Conservation (phyloP, 108 stramenopile genomes). For the Asterionellopsis glacialis region DNA sequence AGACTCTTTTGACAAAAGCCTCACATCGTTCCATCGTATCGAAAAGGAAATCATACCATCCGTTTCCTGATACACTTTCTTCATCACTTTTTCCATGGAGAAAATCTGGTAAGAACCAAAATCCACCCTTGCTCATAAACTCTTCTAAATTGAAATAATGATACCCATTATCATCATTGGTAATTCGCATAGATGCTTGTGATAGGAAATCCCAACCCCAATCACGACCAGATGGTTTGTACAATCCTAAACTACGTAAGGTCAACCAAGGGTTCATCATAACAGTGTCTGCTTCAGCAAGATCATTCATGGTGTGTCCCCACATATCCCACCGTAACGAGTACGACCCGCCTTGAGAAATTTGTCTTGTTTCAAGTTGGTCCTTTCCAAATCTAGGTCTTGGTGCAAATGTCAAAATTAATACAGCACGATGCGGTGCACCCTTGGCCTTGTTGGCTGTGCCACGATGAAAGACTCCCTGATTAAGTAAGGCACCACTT, state of each 20-base stretch:
- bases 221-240: conserved; percentile 20
- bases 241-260: conserved; percentile 36
- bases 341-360: conserved; percentile 48
- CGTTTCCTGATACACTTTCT: neutral
- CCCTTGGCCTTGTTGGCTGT: conserved; percentile 37
- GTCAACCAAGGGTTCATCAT: conserved; percentile 39
- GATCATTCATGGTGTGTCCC: conserved; percentile 59
- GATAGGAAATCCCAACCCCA: conserved; percentile 46
- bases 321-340: conserved; percentile 48
- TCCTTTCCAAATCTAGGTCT: conserved; percentile 26
- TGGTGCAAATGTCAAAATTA: conserved; percentile 58
- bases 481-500: conserved; percentile 52
- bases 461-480: conserved; percentile 50
- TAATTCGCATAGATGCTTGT: conserved; percentile 30
- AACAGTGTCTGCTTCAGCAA: conserved; percentile 24
- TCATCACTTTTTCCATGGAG: conserved; percentile 24
- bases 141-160: conserved; percentile 20
- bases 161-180: conserved; percentile 44
- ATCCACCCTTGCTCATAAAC: conserved; percentile 32
- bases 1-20: conserved; percentile 10
- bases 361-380: conserved; percentile 28
- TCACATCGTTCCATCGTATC: conserved; percentile 15
- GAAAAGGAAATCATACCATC: conserved; percentile 22
- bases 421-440: conserved; percentile 38
- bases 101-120: conserved; percentile 26